Evolutionary conservation across 2,329 filamentous ascomycete genomes (phyloP), one percentile per base, ranked within the genome.

Genomic region (Ilyonectria robusta): DNA sequence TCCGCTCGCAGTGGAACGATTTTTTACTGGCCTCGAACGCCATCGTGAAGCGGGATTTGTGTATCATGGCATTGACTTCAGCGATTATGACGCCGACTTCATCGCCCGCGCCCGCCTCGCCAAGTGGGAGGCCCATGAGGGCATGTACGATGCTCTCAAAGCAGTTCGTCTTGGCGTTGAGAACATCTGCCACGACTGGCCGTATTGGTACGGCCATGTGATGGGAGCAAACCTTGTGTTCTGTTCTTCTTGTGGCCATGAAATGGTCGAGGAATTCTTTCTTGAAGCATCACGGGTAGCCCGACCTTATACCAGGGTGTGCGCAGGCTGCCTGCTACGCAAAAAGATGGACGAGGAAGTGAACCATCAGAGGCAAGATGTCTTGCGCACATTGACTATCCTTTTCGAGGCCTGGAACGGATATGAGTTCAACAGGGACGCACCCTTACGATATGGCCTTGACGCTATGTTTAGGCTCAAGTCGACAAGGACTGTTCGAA

Each of bases 161-260:
- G 75, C 79, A 0, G 71, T 82, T 1, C 68, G 76, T 2, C 60
- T 77, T 7, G 77, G 76, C 0, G 31, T 80, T 0, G 74, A 78
- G 19, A 26, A 62, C 0, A 23, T 77, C 1, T 60, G 69, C 0
- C 8, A 48, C 0, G 76, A 80, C 26, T 74, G 70, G 69, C 63
- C 67, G 0, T 35, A 48, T 0, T 79, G 72, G 48, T 81, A 79
- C 59, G 56, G 58, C 1, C 5, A 60, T 0, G n/a, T 53, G 6
- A 78, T 80, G 78, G 77, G 70, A 0, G 50, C 59, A 3, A 21
- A 64, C 2, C 53, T 76, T 3, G 9, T 72, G 0, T 80, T 79
- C 42, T 82, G 81, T 57, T 74, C 69, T 0, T 81, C 78, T 1
- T 82, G 81, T 19, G 81, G 81, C 1, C 77, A 80, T 56, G 72